These are phyloP conservation scores for Lentinula detonsa DNA, from an alignment of 768 basidiomycete species.

Conservation along the genomic window DNA sequence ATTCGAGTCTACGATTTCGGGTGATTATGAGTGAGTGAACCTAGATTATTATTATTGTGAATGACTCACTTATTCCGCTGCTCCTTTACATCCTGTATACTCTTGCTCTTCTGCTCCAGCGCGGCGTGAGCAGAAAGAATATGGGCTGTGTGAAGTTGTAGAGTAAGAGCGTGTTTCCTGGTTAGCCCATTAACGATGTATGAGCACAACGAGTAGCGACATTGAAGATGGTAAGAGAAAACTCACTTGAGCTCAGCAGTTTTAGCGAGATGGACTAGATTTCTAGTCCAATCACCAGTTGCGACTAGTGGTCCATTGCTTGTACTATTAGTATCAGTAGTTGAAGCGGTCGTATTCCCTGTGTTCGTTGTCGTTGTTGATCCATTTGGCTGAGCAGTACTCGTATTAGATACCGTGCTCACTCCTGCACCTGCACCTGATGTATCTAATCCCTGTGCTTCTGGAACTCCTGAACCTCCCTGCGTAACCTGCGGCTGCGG, in stretches of 20 bases:
- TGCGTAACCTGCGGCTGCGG: neutral
- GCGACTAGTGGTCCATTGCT: conserved; percentile 51
- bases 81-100: conserved; percentile 76
- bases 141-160: conserved; percentile 84
- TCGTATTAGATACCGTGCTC: neutral
- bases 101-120: conserved; percentile 70
- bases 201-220: neutral
- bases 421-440: neutral
- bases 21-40: neutral
- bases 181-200: neutral
- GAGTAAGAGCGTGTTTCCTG: conserved; percentile 78
- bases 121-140: conserved; percentile 79
- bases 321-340: too few species aligned
- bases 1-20: conserved; percentile 50
- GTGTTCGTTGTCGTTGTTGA: too few species aligned
- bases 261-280: conserved; percentile 80
- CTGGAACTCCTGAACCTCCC: neutral
- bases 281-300: conserved; percentile 82
- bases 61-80: conserved; percentile 74
- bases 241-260: conserved; percentile 85
- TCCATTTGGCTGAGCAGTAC: neutral
- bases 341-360: too few species aligned
- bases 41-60: neutral
- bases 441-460: neutral
- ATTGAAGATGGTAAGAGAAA: neutral